phyloP scores from a whole-genome alignment of 2,329 filamentous ascomycete genomes.

The Apiospora koreana region DNA sequence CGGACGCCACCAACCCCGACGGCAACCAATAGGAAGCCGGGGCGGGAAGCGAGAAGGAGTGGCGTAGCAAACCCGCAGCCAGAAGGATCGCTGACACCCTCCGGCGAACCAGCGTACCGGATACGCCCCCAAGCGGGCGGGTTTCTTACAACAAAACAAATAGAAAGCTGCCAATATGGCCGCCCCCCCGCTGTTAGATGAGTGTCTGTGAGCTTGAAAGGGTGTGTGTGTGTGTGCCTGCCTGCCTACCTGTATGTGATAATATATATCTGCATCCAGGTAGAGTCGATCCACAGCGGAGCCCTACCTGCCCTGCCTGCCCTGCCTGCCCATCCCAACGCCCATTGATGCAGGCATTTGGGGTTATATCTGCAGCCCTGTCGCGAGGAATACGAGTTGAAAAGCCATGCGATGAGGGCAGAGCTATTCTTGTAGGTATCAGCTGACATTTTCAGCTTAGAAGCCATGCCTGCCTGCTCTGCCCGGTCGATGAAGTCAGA shows the following conservation, averaged over 20 bases:
- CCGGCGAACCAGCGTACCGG: background rate
- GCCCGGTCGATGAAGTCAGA: background rate
- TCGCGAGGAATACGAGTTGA: background rate
- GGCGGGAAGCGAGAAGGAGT: background rate
- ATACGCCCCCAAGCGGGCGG: background rate
- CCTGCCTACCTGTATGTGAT: background rate
- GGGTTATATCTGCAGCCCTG: background rate
- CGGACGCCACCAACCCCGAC: background rate
- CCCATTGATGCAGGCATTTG: background rate
- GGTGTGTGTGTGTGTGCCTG: background rate
- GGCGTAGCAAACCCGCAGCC: slow-evolving; percentile 1
- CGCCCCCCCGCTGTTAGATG: background rate
- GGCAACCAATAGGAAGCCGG: background rate
- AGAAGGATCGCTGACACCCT: background rate
- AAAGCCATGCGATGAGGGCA: background rate
- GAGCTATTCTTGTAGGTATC: background rate
- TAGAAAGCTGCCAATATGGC: background rate
- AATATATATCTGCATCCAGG: background rate
- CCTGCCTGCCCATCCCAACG: background rate
- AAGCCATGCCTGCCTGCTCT: background rate
- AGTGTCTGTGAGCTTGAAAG: background rate
- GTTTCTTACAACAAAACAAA: background rate
- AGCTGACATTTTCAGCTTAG: background rate
- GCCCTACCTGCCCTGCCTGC: background rate
- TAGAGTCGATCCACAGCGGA: background rate